These are phyloP conservation scores for Colletotrichum tropicicola DNA, from an alignment of 2,329 filamentous ascomycete genomes.

Conservation along the genomic window DNA sequence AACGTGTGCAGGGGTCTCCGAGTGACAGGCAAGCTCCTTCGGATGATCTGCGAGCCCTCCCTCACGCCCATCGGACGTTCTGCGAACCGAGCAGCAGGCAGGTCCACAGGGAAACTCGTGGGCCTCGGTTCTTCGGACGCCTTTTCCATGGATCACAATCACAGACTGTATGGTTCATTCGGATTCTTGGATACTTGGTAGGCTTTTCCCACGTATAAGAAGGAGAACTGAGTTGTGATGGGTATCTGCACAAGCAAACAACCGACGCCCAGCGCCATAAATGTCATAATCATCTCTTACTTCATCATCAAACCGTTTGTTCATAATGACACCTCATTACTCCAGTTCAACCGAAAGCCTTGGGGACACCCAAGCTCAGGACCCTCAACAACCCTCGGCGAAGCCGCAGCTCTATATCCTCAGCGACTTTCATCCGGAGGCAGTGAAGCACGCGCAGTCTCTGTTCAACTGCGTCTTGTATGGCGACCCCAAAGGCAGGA, in stretches of 20 bases:
- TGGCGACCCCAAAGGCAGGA: conserved; percentile 38
- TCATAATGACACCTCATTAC: not conserved
- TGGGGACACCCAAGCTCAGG: not conserved
- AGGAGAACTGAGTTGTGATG: not conserved
- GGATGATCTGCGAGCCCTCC: not conserved
- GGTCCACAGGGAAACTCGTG: not conserved
- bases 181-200: not conserved
- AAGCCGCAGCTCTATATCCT: conserved; percentile 45
- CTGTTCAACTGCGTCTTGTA: conserved; percentile 46
- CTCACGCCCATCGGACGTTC: not conserved
- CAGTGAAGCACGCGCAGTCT: conserved; percentile 40
- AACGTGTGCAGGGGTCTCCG: not conserved
- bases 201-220: not conserved
- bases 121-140: not conserved
- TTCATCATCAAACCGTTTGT: not conserved
- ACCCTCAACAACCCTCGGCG: too few relatives aligned
- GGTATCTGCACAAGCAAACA: not conserved
- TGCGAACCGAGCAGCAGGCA: not conserved
- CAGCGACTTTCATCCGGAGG: conserved; percentile 42
- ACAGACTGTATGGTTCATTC: not conserved
- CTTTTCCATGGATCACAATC: not conserved
- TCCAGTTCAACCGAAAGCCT: not conserved
- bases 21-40: not conserved
- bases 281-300: too few relatives aligned
- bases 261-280: not conserved